Conservation (phyloP, 169 alveolate species). For the Plasmodium malariae region DNA sequence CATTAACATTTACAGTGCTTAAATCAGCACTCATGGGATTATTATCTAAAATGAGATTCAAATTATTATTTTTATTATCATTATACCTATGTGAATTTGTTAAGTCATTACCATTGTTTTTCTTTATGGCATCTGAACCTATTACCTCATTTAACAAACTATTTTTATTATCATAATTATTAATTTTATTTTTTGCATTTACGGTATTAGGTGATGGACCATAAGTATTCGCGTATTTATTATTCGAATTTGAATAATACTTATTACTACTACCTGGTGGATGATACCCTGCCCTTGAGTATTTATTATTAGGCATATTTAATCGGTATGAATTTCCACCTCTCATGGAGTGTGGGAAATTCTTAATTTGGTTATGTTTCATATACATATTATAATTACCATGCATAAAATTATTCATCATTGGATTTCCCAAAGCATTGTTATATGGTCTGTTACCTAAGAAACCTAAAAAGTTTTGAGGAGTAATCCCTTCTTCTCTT, state of each 20-base stretch:
- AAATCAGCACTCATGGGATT: no score
- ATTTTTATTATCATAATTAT: neutral
- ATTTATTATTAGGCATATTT: slow-evolving; percentile 38
- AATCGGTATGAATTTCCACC: slow-evolving; percentile 14
- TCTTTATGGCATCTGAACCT: neutral
- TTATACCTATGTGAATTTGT: no score
- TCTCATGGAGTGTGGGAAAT: slow-evolving; percentile 12
- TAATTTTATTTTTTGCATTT: slow-evolving; percentile 5
- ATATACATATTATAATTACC: slow-evolving; percentile 34
- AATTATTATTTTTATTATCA: no score
- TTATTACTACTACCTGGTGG: slow-evolving; percentile 18
- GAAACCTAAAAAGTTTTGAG: slow-evolving; percentile 71
- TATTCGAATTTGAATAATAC: slow-evolving; percentile 7
- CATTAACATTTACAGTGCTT: no score
- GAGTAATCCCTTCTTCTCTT: slow-evolving; percentile 76
- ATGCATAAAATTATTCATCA: slow-evolving; percentile 70
- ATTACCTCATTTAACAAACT: neutral
- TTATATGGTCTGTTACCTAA: slow-evolving; percentile 23
- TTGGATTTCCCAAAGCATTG: slow-evolving; percentile 30
- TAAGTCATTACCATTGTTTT: no score
- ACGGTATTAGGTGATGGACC: neutral
- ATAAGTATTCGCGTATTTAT: neutral
- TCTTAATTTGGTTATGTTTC: slow-evolving; percentile 35
- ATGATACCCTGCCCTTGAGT: slow-evolving; percentile 38
- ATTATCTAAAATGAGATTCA: no score